These are phyloP conservation scores for Yamadazyma akitaensis DNA, from an alignment of 805 yeast species.

Conservation along the genomic window DNA sequence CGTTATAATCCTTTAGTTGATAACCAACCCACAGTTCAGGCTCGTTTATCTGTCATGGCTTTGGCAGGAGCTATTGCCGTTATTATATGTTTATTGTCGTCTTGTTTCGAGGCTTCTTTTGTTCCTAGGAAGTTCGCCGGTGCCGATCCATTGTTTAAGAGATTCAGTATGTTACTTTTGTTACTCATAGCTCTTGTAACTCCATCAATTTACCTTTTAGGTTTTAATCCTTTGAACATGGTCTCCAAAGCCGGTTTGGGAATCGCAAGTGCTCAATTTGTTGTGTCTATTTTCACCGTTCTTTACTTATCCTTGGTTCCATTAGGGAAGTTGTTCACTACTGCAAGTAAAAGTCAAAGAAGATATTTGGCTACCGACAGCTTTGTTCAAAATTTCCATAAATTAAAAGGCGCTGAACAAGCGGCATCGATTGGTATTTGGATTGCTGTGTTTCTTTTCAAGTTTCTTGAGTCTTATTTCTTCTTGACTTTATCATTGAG, in stretches of 20 bases:
- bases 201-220: slow-evolving; percentile 55
- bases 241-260: slow-evolving; percentile 34
- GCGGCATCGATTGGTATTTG: slow-evolving; percentile 68
- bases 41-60: slow-evolving; percentile 56
- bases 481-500: slow-evolving; percentile 68
- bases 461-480: slow-evolving; percentile 74
- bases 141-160: slow-evolving; percentile 52
- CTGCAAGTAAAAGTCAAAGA: slow-evolving; percentile 30
- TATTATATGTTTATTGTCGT: slow-evolving; percentile 52
- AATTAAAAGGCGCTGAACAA: slow-evolving; percentile 49
- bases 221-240: slow-evolving; percentile 30
- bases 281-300: slow-evolving; percentile 52
- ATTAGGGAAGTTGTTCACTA: slow-evolving; percentile 47
- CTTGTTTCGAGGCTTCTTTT: slow-evolving; percentile 54
- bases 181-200: slow-evolving; percentile 43
- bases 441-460: slow-evolving; percentile 63
- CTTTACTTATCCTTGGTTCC: slow-evolving; percentile 62
- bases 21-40: slow-evolving; percentile 59
- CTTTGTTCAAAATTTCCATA: slow-evolving; percentile 60
- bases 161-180: slow-evolving; percentile 42
- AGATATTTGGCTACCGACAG: slow-evolving; percentile 48
- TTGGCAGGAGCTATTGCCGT: slow-evolving; percentile 65
- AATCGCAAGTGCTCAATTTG: slow-evolving; percentile 53
- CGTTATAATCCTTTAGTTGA: slow-evolving; percentile 49
- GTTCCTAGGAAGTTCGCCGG: slow-evolving; percentile 77